phyloP scores from a whole-genome alignment of 192 early-diverging fungal species.

The Dissophora globulifera region DNA sequence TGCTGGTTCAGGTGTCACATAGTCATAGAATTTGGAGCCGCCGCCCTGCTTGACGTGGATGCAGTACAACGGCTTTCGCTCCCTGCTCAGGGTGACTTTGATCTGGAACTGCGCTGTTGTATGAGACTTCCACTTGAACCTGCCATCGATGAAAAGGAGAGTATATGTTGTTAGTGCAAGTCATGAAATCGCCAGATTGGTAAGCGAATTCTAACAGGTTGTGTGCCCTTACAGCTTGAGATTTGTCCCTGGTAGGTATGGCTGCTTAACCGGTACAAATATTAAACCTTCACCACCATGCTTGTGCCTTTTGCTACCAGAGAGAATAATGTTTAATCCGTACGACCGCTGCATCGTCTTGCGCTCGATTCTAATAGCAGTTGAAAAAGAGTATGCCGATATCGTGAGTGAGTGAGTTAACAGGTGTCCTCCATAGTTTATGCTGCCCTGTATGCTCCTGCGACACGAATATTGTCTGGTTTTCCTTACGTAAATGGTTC shows the following conservation, averaged over 20 bases:
- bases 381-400: slow-evolving; percentile 2
- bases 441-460: neutral
- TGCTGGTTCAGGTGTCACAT: slow-evolving; percentile 60
- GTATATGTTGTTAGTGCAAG: too few relatives aligned
- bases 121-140: slow-evolving; percentile 74
- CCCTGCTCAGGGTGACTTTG: slow-evolving; percentile 58
- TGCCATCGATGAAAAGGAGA: too few relatives aligned
- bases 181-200: too few relatives aligned
- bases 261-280: slow-evolving; percentile 71
- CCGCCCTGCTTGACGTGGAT: slow-evolving; percentile 58
- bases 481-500: slow-evolving; percentile 71
- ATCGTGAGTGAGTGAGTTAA: too few relatives aligned
- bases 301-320: slow-evolving; percentile 69
- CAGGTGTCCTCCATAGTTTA: too few relatives aligned
- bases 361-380: slow-evolving; percentile 60
- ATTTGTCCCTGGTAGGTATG: slow-evolving; percentile 64
- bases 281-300: slow-evolving; percentile 79
- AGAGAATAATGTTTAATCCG: slow-evolving; percentile 65
- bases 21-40: slow-evolving; percentile 61
- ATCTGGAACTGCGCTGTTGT: slow-evolving; percentile 67
- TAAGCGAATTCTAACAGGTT: slow-evolving; percentile 2
- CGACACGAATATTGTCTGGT: neutral
- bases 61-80: slow-evolving; percentile 62
- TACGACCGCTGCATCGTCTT: slow-evolving; percentile 71
- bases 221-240: slow-evolving; percentile 61